Base-by-base conservation (phyloP, 2,329 filamentous ascomycete genomes). In the Colletotrichum sp. region DNA sequence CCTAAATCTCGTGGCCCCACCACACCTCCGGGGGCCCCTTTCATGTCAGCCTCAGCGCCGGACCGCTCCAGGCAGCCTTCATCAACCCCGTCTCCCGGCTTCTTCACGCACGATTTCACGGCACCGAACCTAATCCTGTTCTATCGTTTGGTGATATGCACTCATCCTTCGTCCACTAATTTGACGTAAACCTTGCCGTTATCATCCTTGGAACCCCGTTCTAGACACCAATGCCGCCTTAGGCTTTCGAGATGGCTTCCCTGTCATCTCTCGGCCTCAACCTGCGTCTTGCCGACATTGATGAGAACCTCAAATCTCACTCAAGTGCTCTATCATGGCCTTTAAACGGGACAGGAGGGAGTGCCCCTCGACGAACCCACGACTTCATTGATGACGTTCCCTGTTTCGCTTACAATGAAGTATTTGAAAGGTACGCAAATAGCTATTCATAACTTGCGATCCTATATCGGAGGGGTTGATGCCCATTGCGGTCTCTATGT, bases 351-450 rank as follows among this genome's bases (percentile, higher is more conserved):
- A 18, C 44, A 12, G 32, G 39, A 6, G 18, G 13, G 6, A 68
- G 63, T 34, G 52, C 62, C 13, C 63, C 9, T 57, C 69, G 8
- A 24, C 30, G 49, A 4, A 39, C 16, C 55, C 30, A 55, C 30
- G 52, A 49, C 55, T 67, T 75, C 30, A 32, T 75, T 26, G 64
- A 74, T 36, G 74, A 76, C 26, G 74, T 60, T 2, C 71, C 71
- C 10, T 74, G 60, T 7, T 76, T 76, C n/a, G 64, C 74, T 30
- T 76, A 69, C 10, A 65, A 67, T 8, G 71, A 76, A 60, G 66
- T 79, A 1, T 81, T 79, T 16, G 79, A 80, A 71, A 81, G 78
- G 82, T 82, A 78, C 60, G 75, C 52, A n/a, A 12, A 64, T 32
- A 26, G 8, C 44, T 52, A 7, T 24, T 60, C 26, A 65, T 28